Evolutionary conservation across 306 rosid genomes (phyloP).

Genomic region (Carpinus viminea): DNA sequence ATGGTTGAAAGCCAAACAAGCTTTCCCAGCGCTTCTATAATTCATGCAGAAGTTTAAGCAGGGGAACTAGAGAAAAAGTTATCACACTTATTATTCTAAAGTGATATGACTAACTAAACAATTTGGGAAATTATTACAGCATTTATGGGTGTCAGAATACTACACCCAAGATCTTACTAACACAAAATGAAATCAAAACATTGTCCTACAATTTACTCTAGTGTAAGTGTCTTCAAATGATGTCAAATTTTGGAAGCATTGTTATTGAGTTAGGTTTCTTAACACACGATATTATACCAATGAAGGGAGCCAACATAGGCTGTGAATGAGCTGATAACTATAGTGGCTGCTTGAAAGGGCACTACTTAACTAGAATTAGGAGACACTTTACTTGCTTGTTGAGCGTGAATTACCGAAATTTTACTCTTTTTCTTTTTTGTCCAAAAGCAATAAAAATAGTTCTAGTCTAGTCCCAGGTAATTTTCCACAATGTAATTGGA

Average conservation of each 20-base stretch:
- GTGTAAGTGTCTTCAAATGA: neutral
- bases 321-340: neutral
- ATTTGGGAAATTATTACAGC: neutral
- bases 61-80: neutral
- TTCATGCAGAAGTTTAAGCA: neutral
- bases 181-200: neutral
- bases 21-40: neutral
- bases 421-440: neutral
- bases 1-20: neutral
- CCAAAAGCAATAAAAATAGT: neutral
- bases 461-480: neutral
- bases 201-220: neutral
- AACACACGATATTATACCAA: neutral
- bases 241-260: neutral
- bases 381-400: neutral
- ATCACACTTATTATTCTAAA: neutral
- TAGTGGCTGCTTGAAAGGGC: neutral
- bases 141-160: neutral
- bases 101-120: neutral
- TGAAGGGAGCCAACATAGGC: neutral
- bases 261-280: neutral
- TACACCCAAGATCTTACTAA: neutral
- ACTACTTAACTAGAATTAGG: neutral
- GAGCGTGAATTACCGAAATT: neutral
- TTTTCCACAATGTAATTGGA: neutral